Percentiles rank a stretch among this genome's conserved stretches.
Evolutionary conservation across 1,139 yeast genomes (phyloP).

Genomic region (Keqinozyma sinolaborantium): DNA sequence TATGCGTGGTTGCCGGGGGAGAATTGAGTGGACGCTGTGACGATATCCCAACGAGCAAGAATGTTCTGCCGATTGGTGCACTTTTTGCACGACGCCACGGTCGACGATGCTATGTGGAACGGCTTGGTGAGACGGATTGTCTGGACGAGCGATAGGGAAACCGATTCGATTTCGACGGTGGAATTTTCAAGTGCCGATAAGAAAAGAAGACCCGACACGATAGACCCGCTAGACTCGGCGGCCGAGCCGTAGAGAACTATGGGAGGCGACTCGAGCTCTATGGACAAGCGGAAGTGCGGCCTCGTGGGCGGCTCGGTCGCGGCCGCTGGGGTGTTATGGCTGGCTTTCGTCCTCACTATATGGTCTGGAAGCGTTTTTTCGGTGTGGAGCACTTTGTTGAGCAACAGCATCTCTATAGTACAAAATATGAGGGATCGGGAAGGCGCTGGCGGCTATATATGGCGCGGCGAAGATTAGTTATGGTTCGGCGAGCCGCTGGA

Average conservation of each 20-base stretch:
- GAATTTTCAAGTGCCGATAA: conserved; percentile 17
- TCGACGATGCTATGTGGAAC: conserved; percentile 50
- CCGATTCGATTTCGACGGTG: conserved; percentile 46
- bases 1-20: conserved; percentile 73
- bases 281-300: conserved; percentile 28
- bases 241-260: conserved; percentile 78
- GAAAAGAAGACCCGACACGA: conserved; percentile 69
- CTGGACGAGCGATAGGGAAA: conserved; percentile 67
- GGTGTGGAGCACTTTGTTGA: neutral
- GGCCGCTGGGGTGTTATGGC: too few species aligned
- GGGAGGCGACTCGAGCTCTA: conserved; percentile 88
- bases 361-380: too few species aligned
- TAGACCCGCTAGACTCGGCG: conserved; percentile 77
- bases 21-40: conserved; percentile 53
- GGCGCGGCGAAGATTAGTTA: too few species aligned
- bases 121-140: conserved; percentile 64
- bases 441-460: too few species aligned
- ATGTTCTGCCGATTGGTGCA: conserved; percentile 56
- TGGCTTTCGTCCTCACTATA: too few species aligned
- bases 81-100: conserved; percentile 50
- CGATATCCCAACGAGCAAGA: conserved; percentile 86
- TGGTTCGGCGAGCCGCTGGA: too few species aligned
- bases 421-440: too few species aligned
- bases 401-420: conserved; percentile 1
- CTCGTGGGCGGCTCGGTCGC: neutral